Evolutionary conservation across 192 early-diverging fungal genomes (phyloP).

Genomic region (Coemansia javaensis): DNA sequence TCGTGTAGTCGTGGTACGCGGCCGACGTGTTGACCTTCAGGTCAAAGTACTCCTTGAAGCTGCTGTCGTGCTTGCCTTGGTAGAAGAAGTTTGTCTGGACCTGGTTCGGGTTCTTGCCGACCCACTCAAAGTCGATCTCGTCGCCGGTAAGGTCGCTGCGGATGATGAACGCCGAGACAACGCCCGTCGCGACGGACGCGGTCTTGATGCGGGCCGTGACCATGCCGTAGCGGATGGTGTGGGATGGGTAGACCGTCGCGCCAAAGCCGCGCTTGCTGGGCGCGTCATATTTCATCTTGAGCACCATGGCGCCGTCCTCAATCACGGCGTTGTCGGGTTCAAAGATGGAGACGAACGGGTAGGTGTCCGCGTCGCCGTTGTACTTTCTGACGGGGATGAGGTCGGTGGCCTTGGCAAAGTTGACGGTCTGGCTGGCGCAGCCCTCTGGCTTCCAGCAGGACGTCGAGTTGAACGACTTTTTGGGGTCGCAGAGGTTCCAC

Average conservation of each 20-base stretch:
- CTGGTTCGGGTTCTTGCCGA: constrained; percentile 51
- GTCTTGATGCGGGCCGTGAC: constrained; percentile 61
- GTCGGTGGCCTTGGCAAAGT: constrained; percentile 29
- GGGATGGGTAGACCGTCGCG: constrained; percentile 40
- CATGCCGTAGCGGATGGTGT: constrained; percentile 55
- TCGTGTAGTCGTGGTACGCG: constrained; percentile 56
- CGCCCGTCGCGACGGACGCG: constrained; percentile 50
- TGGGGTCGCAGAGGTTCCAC: constrained; percentile 32
- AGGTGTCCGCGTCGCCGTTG: constrained; percentile 24
- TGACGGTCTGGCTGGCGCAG: constrained; percentile 25
- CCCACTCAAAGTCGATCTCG: constrained; percentile 68
- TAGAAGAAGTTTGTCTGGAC: constrained; percentile 67
- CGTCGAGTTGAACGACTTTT: constrained; percentile 35
- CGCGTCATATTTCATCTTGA: constrained; percentile 33
- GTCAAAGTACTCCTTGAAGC: constrained; percentile 35
- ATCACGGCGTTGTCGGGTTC: constrained; percentile 37
- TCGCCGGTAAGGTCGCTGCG: constrained; percentile 51
- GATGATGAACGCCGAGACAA: constrained; percentile 58
- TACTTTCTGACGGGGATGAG: constrained; percentile 19
- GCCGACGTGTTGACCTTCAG: constrained; percentile 42
- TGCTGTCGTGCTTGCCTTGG: constrained; percentile 54
- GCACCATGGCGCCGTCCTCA: constrained; percentile 29
- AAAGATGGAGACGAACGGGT: constrained; percentile 45
- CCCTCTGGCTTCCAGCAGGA: constrained; percentile 46
- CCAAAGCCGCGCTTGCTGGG: constrained; percentile 55